Percentiles rank a stretch among this genome's conserved stretches.
phyloP scores from a whole-genome alignment of 176 grass and related monocot genomes.

The Pontederia crassipes region DNA sequence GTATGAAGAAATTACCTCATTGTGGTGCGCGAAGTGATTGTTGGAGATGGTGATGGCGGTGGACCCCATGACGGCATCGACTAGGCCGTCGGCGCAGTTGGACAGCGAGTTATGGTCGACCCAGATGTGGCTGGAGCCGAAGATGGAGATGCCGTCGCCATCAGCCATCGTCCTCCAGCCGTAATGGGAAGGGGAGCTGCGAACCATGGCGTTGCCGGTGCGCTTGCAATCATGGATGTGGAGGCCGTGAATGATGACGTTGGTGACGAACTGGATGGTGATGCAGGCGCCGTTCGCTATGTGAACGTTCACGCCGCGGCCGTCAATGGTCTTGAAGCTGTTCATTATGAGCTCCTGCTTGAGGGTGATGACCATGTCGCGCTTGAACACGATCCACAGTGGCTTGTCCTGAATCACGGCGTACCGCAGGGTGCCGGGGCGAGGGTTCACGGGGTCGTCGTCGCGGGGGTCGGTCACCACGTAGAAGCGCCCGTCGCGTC shows the following conservation, averaged over 20 bases:
- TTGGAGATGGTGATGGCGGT: slow-evolving; percentile 28
- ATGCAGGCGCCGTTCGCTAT: slow-evolving; percentile 29
- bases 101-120: slow-evolving; percentile 25
- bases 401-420: slow-evolving; percentile 17
- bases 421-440: slow-evolving; percentile 18
- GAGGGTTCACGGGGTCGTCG: slow-evolving; percentile 18
- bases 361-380: slow-evolving; percentile 28
- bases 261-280: slow-evolving; percentile 27
- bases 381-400: slow-evolving; percentile 26
- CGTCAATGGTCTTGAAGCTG: slow-evolving; percentile 31
- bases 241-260: slow-evolving; percentile 28
- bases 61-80: slow-evolving; percentile 20
- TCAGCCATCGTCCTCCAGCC: slow-evolving; percentile 26
- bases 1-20: slow-evolving; percentile 1
- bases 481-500: slow-evolving; percentile 18
- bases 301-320: slow-evolving; percentile 22
- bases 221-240: slow-evolving; percentile 23
- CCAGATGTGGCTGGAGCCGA: slow-evolving; percentile 24
- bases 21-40: slow-evolving; percentile 27
- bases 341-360: slow-evolving; percentile 29
- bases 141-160: slow-evolving; percentile 23
- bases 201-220: slow-evolving; percentile 28
- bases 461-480: slow-evolving; percentile 19
- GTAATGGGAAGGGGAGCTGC: slow-evolving; percentile 24
- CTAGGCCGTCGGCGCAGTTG: slow-evolving; percentile 29